Evolutionary conservation across 345 rosid genomes (phyloP), one percentile per base, ranked within the genome.

Genomic region (Syzygium grande): DNA sequence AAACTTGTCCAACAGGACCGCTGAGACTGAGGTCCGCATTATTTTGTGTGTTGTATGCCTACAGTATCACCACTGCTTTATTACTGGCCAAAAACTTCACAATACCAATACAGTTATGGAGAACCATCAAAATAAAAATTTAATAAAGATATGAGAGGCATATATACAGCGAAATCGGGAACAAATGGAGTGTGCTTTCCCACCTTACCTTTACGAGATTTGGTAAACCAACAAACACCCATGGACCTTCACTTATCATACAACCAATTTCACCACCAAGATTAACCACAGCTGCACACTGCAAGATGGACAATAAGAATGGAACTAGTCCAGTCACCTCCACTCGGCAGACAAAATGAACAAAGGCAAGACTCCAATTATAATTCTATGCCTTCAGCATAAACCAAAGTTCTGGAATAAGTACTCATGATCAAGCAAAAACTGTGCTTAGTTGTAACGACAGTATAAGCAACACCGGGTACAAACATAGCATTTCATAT

Each of bases 1-100:
- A 95, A 51, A 98, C 99, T 94, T 95, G 98, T 86, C 99, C 99
- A 52, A 93, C 96, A 91, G 99, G 99, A 88, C 99, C 99, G 91
- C 17, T 94, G 30, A 98, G 99, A 91, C 92, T 96, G 41, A 93
- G 91, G 30, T 97, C 99, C 51, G 91, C 86, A 86, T 91, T 93
- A n/a, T 94, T 93, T 91, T 97, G 98, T 1, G 92, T 93, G 89
- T 98, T 96, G 97, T 97, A 96, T 13, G 95, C 99, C 99, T 98
- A 95, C 88, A 92, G 90, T 79, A 86, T 55, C 86, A 63, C 29
- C 85, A 88, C 53, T 51, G 25, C 23, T 73, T 73, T 73, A 41
- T 73, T 73, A 73, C 83, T 56, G 77, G 56, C 43, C 86, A 30
- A 46, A 84, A 55, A 61, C 78, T 61, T 54, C 63, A 55, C 22